Evolutionary conservation across 345 rosid genomes (phyloP), one percentile per base, ranked within the genome.

Genomic region (Triadica sebifera): DNA sequence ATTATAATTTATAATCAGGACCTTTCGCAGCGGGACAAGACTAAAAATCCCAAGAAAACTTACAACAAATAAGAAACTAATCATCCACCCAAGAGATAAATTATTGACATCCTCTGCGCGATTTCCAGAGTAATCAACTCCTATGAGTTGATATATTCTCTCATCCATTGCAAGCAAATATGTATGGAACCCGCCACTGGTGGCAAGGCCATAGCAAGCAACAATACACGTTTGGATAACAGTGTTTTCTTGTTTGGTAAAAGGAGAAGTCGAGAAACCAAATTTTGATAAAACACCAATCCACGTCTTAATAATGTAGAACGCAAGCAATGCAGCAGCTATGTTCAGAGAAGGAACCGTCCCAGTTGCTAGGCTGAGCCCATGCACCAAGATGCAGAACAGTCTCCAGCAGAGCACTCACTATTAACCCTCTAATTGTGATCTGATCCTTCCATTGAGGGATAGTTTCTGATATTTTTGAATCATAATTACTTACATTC

Each of bases 121-220:
- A 67, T 67, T 67, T 3, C 71, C 71, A 17, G 71, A 51, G 15
- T 67, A 8, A 67, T 67, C 71, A 50, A 67, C 58, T 22, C 71
- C 71, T 8, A 17, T 1, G 6, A 49, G 58, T 50, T 67, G 41
- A 51, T 67, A 67, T 16, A 67, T 67, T 29, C 16, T 67, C 3
- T 67, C 71, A 24, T 67, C 71, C 71, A 67, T 67, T 50, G 71
- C 71, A 25, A 67, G 71, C 58, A 67, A 34, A 25, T 67, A 67
- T 29, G 58, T 67, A 4, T 43, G 6, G 12, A 67, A 67, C n/a
- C 71, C 71, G 8, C 71, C 71, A 29, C 58, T 49, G 50, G 24
- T 17, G 6, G 71, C 71, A 7, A 67, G 39, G 7, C 71, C 71
- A 29, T 50, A 67, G 51, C 71, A 67, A 49, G 71, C 57, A 50